These are phyloP conservation scores for Sporothrix euskadiensis DNA, from an alignment of 2,329 filamentous ascomycete species.

Conservation along the genomic window DNA sequence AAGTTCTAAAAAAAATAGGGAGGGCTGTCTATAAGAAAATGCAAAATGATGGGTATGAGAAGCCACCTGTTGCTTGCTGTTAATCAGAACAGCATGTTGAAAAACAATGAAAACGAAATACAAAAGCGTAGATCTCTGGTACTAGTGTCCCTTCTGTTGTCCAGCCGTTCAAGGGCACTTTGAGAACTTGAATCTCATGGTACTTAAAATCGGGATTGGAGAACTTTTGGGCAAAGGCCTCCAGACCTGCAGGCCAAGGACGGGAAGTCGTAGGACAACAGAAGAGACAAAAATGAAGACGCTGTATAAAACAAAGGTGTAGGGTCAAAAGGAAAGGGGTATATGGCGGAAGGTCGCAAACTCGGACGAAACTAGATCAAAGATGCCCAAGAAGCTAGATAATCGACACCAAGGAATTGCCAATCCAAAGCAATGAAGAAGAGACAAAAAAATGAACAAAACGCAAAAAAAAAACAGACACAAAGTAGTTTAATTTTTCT, in stretches of 20 bases:
- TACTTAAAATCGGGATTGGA: not conserved
- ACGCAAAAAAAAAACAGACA: slow-evolving; percentile 1
- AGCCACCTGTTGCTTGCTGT: slow-evolving; percentile 5
- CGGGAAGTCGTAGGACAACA: not conserved
- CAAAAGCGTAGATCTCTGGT: not conserved
- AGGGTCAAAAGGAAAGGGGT: not conserved
- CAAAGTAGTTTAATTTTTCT: not conserved
- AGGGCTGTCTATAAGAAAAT: slow-evolving; percentile 13
- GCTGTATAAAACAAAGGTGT: not conserved
- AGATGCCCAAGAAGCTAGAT: slow-evolving; percentile 13
- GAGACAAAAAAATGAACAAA: not conserved
- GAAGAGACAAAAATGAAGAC: not conserved
- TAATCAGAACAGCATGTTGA: not conserved
- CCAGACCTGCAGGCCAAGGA: not conserved
- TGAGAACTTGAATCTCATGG: not conserved
- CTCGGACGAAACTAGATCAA: slow-evolving; percentile 1
- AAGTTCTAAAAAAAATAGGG: not conserved
- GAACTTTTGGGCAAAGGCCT: not conserved
- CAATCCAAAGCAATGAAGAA: slow-evolving; percentile 1
- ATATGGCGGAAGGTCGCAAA: not conserved
- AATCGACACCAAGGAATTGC: slow-evolving; percentile 3
- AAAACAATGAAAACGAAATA: not conserved
- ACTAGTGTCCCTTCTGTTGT: not conserved
- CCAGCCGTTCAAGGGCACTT: not conserved
- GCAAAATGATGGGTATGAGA: not conserved